Conservation (phyloP, 768 basidiomycete species). For the Cystofilobasidium capitatum region DNA sequence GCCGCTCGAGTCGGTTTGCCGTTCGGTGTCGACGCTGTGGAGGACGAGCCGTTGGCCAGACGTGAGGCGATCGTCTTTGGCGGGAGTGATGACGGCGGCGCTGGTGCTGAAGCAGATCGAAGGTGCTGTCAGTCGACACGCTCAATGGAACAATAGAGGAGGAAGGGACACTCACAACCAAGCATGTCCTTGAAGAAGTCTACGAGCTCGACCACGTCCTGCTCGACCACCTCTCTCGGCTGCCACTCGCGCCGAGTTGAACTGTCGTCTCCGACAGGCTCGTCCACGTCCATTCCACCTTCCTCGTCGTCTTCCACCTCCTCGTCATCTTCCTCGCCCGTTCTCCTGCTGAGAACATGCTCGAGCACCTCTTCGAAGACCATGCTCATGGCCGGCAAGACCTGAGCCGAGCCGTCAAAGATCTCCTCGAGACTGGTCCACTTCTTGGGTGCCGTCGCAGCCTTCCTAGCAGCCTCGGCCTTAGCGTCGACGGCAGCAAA, state of each 20-base stretch:
- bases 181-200: conserved; percentile 18
- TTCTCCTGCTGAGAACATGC: neutral
- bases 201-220: conserved; percentile 5
- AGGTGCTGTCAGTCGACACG: neutral
- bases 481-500: neutral
- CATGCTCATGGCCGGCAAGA: conserved; percentile 21
- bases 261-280: neutral
- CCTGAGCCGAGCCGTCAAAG: conserved; percentile 24
- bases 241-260: neutral
- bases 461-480: neutral
- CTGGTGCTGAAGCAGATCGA: neutral
- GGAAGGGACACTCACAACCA: neutral
- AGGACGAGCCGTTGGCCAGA: conserved; percentile 4
- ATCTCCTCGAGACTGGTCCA: conserved; percentile 16
- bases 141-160: neutral
- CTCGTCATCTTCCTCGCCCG: neutral
- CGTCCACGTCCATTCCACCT: neutral
- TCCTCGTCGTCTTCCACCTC: neutral
- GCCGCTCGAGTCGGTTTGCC: neutral
- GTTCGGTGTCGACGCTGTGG: neutral
- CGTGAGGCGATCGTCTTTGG: neutral
- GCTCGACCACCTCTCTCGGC: conserved; percentile 5
- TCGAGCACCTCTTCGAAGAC: conserved; percentile 26
- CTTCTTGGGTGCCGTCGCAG: neutral
- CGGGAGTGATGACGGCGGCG: neutral